Conservation (phyloP, 108 stramenopile genomes). For the Poteriospumella lacustris region DNA sequence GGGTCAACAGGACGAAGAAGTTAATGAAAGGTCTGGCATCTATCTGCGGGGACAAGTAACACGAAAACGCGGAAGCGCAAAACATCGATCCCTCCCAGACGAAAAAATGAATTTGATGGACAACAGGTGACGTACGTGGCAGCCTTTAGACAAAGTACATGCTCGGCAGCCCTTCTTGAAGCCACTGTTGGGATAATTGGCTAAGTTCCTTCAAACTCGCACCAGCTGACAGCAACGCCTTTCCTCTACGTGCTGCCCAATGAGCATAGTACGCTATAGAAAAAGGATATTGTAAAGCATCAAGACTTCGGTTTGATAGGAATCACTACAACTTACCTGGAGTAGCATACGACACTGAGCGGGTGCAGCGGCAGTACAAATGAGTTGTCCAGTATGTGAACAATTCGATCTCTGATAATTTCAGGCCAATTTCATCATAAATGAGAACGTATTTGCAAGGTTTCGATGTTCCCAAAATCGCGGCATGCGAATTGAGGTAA, state of each 20-base stretch:
- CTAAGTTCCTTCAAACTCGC: neutral
- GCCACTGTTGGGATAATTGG: neutral
- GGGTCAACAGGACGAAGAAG: too few species aligned
- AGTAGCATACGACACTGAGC: slow-evolving; percentile 25
- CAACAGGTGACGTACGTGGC: too few species aligned
- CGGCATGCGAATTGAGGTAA: slow-evolving; percentile 29
- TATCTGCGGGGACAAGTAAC: too few species aligned
- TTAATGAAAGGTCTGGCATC: too few species aligned
- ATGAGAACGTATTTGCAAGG: slow-evolving; percentile 29
- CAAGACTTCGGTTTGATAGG: too few species aligned
- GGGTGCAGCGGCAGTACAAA: neutral
- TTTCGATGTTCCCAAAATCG: slow-evolving; percentile 20
- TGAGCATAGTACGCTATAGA: slow-evolving; percentile 33
- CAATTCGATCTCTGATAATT: slow-evolving; percentile 16
- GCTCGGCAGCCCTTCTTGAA: neutral
- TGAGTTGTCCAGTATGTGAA: slow-evolving; percentile 19
- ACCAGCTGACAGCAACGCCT: slow-evolving; percentile 10
- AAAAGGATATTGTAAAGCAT: too few species aligned
- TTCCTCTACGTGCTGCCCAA: neutral
- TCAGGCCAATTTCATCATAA: slow-evolving; percentile 27
- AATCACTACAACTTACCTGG: too few species aligned
- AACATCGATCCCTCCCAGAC: too few species aligned
- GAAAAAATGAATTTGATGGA: too few species aligned
- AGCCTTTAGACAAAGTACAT: slow-evolving; percentile 22
- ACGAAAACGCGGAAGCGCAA: too few species aligned